Evolutionary conservation across 495 filamentous ascomycete species (phyloP).

Genomic region (Bacidia rubella): DNA sequence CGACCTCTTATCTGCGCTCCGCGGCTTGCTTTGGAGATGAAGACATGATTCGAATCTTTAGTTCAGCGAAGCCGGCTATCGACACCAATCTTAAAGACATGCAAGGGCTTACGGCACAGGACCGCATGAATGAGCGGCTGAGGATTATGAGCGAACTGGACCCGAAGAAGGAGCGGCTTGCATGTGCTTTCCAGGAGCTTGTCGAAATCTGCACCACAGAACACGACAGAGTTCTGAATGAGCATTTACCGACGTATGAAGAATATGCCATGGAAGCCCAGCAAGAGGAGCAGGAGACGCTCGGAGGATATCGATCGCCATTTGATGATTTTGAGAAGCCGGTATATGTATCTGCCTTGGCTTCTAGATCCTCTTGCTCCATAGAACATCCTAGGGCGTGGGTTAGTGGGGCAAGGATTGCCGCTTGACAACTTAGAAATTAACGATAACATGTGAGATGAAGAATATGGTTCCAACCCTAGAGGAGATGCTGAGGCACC

Average conservation of each 20-base stretch:
- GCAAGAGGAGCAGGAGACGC: background rate
- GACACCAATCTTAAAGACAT: conserved; percentile 4
- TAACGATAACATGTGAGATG: too few species aligned
- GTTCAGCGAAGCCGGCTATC: conserved; percentile 5
- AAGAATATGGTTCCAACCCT: too few species aligned
- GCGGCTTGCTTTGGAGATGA: conserved; percentile 7
- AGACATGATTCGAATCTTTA: conserved; percentile 4
- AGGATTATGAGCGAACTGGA: conserved; percentile 2
- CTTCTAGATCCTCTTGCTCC: too few species aligned
- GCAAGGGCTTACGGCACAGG: conserved; percentile 6
- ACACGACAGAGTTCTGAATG: too few species aligned
- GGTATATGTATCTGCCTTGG: too few species aligned
- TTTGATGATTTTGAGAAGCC: too few species aligned
- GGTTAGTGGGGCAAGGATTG: too few species aligned
- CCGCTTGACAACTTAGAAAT: too few species aligned
- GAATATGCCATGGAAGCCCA: background rate
- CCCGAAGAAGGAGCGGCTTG: conserved; percentile 1
- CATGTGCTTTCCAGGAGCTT: conserved; percentile 2
- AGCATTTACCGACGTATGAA: background rate
- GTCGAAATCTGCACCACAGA: conserved; percentile 4
- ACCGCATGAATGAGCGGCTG: conserved; percentile 7
- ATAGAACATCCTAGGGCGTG: too few species aligned
- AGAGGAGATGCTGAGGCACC: too few species aligned
- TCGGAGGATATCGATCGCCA: background rate
- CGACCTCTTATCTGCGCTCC: conserved; percentile 2